Base-by-base conservation (phyloP, 148 eudicot genomes). In the Rhododendron kiyosumense region DNA sequence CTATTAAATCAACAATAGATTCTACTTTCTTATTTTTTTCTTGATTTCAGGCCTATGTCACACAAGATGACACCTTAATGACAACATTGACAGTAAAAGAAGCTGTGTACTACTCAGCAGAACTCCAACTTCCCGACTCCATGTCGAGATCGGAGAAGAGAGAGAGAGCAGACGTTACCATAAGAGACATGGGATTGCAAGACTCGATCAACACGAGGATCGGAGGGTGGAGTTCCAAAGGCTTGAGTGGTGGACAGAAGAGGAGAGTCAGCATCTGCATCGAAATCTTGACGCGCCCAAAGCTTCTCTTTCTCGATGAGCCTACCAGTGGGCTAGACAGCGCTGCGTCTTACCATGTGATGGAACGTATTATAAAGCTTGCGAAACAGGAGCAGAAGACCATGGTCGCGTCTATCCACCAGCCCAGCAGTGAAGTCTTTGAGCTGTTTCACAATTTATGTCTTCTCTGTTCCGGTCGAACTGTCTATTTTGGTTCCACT, bases 21-120 rank as follows among this genome's bases (percentile, higher is more conserved):
- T 46, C 49, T 7, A 46, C 11, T 46, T 46, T 46, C 49, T 8
- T 46, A 46, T 8, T 46, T 46, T 8, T 1, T 54, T 17, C 61
- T 54, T 54, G 61, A 54, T 54, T 61, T 61, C 22, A 61, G 67
- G 67, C 67, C n/a, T 61, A 61, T 61, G 26, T 61, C 69, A 94
- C 93, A 22, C 98, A 95, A 93, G 96, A 93, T 10, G 97, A 95
- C 46, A 88, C 88, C 11, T 52, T 95, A 52, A 91, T 87, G 74
- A 85, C 90, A 65, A 94, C 96, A 1, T 36, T 95, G 57, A 92
- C 98, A 0, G 96, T 92, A 15, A 92, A 88, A 84, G 98, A 95
- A 91, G 92, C 92, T 0, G 90, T 95, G n/a, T 88, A 90, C 89
- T 95, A 91, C 89, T 95, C 98, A 2, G 97, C 97, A 7, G 90